Conservation (phyloP, 2,329 filamentous ascomycete species). For the Aspergillus intermedius region DNA sequence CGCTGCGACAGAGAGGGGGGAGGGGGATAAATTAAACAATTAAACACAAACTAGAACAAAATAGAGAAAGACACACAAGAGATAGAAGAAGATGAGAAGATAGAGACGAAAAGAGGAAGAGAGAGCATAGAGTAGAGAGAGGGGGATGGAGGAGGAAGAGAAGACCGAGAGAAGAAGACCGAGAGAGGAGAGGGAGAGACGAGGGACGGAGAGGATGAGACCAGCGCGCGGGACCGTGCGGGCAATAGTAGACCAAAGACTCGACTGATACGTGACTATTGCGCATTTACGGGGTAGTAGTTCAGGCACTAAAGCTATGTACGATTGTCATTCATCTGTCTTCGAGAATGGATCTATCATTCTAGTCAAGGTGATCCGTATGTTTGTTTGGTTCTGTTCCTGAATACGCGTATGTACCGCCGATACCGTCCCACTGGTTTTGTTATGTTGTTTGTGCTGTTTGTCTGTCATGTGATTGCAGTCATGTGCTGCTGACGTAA, state of each 20-base stretch:
- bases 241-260: background rate
- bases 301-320: too few species aligned
- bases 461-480: conserved; percentile 1
- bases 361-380: background rate
- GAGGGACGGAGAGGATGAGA: conserved; percentile 1
- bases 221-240: conserved; percentile 12
- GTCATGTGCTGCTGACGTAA: too few species aligned
- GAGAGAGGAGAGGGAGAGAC: background rate
- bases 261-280: conserved; percentile 2
- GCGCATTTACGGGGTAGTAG: too few species aligned
- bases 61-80: conserved; percentile 11
- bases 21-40: conserved; percentile 6
- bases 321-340: background rate
- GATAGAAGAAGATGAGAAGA: conserved; percentile 9
- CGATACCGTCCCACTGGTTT: conserved; percentile 2
- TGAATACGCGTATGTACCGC: background rate
- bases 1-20: background rate
- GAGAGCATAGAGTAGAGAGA: conserved; percentile 25
- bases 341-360: background rate
- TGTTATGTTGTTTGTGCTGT: conserved; percentile 7
- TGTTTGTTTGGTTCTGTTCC: background rate
- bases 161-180: conserved; percentile 11
- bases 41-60: conserved; percentile 11
- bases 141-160: conserved; percentile 15
- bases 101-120: conserved; percentile 8